phyloP scores from a whole-genome alignment of 2,329 filamentous ascomycete species.

The Talaromyces sp. region DNA sequence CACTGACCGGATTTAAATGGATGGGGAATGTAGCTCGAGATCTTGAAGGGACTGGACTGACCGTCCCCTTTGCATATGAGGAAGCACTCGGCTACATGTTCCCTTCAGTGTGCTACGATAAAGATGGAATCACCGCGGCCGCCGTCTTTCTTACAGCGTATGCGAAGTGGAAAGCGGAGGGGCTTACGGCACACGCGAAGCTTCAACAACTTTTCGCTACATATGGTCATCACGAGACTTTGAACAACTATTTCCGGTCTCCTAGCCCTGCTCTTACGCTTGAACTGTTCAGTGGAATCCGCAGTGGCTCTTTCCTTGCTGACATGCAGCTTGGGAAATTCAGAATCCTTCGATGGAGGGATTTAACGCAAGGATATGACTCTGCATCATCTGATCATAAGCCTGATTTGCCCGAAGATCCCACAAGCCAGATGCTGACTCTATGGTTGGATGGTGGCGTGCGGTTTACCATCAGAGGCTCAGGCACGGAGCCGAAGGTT shows the following conservation, averaged over 20 bases:
- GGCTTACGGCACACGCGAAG: slow-evolving; percentile 60
- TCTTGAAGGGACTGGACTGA: slow-evolving; percentile 53
- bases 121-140: slow-evolving; percentile 65
- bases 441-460: slow-evolving; percentile 57
- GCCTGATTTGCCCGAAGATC: slow-evolving; percentile 60
- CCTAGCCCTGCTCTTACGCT: slow-evolving; percentile 57
- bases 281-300: slow-evolving; percentile 58
- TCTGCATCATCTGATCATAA: slow-evolving; percentile 55
- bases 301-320: slow-evolving; percentile 47
- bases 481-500: slow-evolving; percentile 69
- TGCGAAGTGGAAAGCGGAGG: slow-evolving; percentile 53
- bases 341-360: slow-evolving; percentile 61
- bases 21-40: slow-evolving; percentile 62
- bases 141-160: slow-evolving; percentile 61
- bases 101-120: slow-evolving; percentile 63
- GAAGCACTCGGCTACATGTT: slow-evolving; percentile 71
- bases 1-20: slow-evolving; percentile 70
- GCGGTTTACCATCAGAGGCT: slow-evolving; percentile 63
- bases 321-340: slow-evolving; percentile 54
- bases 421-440: slow-evolving; percentile 66
- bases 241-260: slow-evolving; percentile 66
- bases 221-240: slow-evolving; percentile 64
- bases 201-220: slow-evolving; percentile 59
- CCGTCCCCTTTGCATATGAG: slow-evolving; percentile 63
- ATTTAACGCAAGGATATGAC: slow-evolving; percentile 64